Percentiles rank a stretch among this genome's conserved stretches.
These are phyloP conservation scores for Candida anglica DNA, from an alignment of 805 yeast genomes.

Conservation along the genomic window DNA sequence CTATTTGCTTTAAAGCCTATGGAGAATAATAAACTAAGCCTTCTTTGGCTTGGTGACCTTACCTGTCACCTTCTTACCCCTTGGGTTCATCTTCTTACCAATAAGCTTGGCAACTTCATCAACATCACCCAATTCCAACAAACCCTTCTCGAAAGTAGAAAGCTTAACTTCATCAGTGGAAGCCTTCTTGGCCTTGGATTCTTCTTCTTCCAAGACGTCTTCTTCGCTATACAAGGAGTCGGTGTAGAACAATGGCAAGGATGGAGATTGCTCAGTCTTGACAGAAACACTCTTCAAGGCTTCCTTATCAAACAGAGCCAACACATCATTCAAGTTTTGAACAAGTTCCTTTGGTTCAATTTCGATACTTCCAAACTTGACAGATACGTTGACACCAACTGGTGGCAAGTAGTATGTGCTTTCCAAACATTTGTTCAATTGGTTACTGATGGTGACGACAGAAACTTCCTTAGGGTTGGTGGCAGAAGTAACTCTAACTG, in stretches of 20 bases:
- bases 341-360: constrained; percentile 43
- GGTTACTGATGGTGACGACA: constrained; percentile 49
- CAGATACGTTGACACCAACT: constrained; percentile 62
- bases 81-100: constrained; percentile 46
- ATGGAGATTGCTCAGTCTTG: constrained; percentile 71
- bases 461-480: constrained; percentile 38
- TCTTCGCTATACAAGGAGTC: constrained; percentile 49
- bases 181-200: constrained; percentile 11
- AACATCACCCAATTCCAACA: constrained; percentile 76
- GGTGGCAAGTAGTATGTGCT: constrained; percentile 67
- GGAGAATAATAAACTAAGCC: too few relatives aligned
- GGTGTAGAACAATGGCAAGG: constrained; percentile 76
- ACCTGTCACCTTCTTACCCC: constrained; percentile 11
- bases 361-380: constrained; percentile 56
- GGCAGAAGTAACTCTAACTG: constrained; percentile 21
- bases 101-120: constrained; percentile 65
- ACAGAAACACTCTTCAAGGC: constrained; percentile 56
- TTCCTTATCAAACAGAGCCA: constrained; percentile 41
- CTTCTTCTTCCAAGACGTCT: constrained; percentile 40
- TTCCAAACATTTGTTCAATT: constrained; percentile 53
- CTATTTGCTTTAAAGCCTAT: too few relatives aligned
- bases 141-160: constrained; percentile 66
- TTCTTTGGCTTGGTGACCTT: constrained; percentile 15
- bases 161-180: constrained; percentile 30
- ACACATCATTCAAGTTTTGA: constrained; percentile 57